A percentile compares a stretch with the other conserved stretches of the same genome.
phyloP scores from a whole-genome alignment of 441 rosid genomes.

The Populus hybrid region DNA sequence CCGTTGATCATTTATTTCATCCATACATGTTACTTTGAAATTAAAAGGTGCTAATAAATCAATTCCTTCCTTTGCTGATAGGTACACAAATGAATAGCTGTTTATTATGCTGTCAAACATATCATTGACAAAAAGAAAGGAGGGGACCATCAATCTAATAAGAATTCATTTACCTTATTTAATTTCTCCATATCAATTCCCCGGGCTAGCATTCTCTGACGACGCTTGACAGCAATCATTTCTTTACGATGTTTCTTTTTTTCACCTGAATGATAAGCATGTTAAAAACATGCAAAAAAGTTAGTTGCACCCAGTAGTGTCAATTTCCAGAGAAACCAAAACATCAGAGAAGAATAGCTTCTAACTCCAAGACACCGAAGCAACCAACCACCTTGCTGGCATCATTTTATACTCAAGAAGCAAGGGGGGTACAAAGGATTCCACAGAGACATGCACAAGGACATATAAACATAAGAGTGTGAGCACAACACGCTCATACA shows the following conservation, averaged over 20 bases:
- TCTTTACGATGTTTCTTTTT: conserved; percentile 85
- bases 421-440: background rate
- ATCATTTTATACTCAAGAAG: conserved; percentile 10
- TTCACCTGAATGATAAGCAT: conserved; percentile 43
- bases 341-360: background rate
- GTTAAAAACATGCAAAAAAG: conserved; percentile 1
- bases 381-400: background rate
- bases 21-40: background rate
- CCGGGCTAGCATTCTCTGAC: conserved; percentile 65
- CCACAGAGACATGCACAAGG: conserved; percentile 1
- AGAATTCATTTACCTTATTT: conserved; percentile 46
- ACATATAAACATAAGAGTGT: background rate
- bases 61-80: background rate
- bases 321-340: background rate
- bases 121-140: background rate
- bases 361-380: background rate
- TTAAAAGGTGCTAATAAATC: background rate
- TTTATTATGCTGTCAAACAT: background rate
- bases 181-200: conserved; percentile 77
- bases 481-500: background rate
- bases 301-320: background rate
- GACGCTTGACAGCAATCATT: conserved; percentile 68
- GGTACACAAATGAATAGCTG: background rate
- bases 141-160: background rate
- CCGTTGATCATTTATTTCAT: background rate